Evolutionary conservation across 2,329 filamentous ascomycete genomes (phyloP), one percentile per base, ranked within the genome.

Genomic region (Claviceps sp.): DNA sequence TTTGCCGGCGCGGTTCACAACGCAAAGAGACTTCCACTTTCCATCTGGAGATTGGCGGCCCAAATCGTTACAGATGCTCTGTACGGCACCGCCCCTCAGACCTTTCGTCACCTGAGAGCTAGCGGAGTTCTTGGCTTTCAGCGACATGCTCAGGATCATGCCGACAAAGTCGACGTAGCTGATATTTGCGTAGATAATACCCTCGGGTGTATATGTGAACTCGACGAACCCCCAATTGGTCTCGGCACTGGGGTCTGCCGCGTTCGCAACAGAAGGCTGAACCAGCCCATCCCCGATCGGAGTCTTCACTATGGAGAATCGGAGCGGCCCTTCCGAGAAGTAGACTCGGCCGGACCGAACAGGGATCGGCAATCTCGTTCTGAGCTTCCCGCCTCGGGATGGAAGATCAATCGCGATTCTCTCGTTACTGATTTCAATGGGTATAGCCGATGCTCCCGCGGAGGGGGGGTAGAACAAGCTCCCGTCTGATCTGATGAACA

Each of bases 161-260:
- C 74, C 67, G 18, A 76, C 69, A 55, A 75, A 76, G 58, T 77
- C 74, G 37, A 77, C 74, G 52, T 72, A 76, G 47, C 68, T 73
- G 51, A 77, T 68, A 59, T 77, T 76, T 55, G 72, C 71, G 43
- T 64, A 75, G 26, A 76, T 58, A 6, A 63, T 60, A 0, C 66
- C 65, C 1, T 64, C 57, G 0, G 57, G 47, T n/a, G 63, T 72
- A 57, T 69, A 70, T 2, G 72, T 73, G 30, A 77, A 62, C 57
- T 77, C 74, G 18, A 74, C 65, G 51, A 76, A 77, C 1, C 72
- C 73, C 72, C 73, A 77, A 58, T 70, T 70, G 40, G 72, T 59
- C 2, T 60, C 65, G 0, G 69, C 62, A 30, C 67, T 73, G 3
- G 72, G 69, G 50, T 76, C 73, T 3, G 55, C 50, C 0, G 69